Conservation (phyloP, 768 basidiomycete species). For the Pholiota microspora region DNA sequence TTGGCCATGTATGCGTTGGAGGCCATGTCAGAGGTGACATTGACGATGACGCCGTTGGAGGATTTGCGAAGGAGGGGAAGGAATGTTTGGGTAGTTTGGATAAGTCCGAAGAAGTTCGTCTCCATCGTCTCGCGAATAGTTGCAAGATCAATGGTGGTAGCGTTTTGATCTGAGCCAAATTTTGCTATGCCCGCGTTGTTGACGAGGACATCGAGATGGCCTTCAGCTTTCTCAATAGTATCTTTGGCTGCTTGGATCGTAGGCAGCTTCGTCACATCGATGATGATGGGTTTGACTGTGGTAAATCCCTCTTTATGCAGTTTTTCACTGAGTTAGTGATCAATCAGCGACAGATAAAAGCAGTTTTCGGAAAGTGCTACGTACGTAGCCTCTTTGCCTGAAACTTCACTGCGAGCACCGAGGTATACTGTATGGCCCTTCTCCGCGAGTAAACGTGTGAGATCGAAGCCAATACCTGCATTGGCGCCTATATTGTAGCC, state of each 20-base stretch:
- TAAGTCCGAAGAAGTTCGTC: constrained; percentile 41
- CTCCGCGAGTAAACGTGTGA: constrained; percentile 40
- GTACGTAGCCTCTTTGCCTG: constrained; percentile 40
- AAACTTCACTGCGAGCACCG: constrained; percentile 35
- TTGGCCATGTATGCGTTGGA: constrained; percentile 37
- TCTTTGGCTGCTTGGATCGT: constrained; percentile 34
- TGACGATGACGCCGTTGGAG: constrained; percentile 35
- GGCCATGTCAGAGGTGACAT: constrained; percentile 43
- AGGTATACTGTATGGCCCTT: constrained; percentile 44
- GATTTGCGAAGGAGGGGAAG: constrained; percentile 38
- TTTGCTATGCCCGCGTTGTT: constrained; percentile 41
- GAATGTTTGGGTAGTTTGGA: constrained; percentile 41
- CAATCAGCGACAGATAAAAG: too few relatives aligned
- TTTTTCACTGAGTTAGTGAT: constrained; percentile 19
- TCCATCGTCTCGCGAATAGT: constrained; percentile 36
- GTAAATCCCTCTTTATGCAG: constrained; percentile 30
- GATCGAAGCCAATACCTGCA: constrained; percentile 44
- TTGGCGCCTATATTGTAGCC: constrained; percentile 33
- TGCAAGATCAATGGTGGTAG: constrained; percentile 30
- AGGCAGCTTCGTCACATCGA: constrained; percentile 37
- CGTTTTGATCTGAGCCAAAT: constrained; percentile 26
- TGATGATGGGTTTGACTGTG: constrained; percentile 32
- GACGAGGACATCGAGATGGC: constrained; percentile 42
- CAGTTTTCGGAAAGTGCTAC: too few relatives aligned
- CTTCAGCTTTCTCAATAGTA: constrained; percentile 35